Percentiles rank a stretch among this genome's conserved stretches.
Evolutionary conservation across 495 filamentous ascomycete species (phyloP).

Genomic region (Cudoniella acicularis): DNA sequence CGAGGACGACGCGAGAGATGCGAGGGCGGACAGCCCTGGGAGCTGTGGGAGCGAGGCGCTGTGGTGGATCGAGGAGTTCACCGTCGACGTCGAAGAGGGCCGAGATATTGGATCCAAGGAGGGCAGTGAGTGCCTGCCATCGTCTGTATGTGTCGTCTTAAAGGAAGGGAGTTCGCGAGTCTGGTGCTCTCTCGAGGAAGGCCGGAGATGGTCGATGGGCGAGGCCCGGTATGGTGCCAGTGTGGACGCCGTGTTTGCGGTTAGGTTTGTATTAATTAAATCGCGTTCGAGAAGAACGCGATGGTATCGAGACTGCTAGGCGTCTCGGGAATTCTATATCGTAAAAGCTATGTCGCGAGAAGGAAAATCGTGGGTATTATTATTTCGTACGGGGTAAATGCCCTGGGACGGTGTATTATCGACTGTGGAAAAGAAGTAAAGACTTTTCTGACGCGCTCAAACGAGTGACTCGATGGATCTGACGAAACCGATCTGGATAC

Average conservation of each 20-base stretch:
- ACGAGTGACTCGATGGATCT: constrained; percentile 26
- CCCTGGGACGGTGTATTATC: neutral
- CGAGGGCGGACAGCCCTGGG: constrained; percentile 59
- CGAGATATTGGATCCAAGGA: constrained; percentile 42
- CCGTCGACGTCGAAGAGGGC: constrained; percentile 44
- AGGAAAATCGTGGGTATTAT: constrained; percentile 15
- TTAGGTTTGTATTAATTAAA: constrained; percentile 17
- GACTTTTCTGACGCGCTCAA: constrained; percentile 19
- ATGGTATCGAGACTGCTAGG: neutral
- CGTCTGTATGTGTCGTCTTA: constrained; percentile 35
- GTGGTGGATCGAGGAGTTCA: constrained; percentile 30
- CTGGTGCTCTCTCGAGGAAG: constrained; percentile 38
- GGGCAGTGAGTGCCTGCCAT: constrained; percentile 37
- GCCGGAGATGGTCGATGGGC: constrained; percentile 53
- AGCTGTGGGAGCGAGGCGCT: constrained; percentile 43
- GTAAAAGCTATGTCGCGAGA: constrained; percentile 2
- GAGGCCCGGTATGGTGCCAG: constrained; percentile 44
- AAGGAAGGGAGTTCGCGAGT: constrained; percentile 34
- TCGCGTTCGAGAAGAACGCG: constrained; percentile 21
- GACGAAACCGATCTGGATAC: constrained; percentile 14
- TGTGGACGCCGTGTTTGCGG: constrained; percentile 33
- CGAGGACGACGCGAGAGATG: constrained; percentile 56
- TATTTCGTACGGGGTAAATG: constrained; percentile 10
- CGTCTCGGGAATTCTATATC: constrained; percentile 2
- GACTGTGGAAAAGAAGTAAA: constrained; percentile 12